These are phyloP conservation scores for Talaromyces stipitatus DNA, from an alignment of 495 filamentous ascomycete genomes.

Conservation along the genomic window DNA sequence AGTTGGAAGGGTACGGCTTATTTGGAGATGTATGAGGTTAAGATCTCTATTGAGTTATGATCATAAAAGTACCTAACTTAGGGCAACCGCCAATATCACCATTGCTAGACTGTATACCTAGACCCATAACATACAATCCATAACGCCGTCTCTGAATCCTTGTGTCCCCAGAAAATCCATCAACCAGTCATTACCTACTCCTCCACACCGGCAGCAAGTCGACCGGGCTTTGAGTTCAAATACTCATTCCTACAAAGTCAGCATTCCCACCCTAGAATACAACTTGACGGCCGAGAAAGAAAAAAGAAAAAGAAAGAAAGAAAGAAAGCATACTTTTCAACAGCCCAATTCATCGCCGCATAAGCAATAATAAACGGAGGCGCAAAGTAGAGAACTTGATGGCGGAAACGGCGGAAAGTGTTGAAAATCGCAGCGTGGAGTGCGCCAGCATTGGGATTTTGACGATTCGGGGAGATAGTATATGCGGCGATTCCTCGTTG, in stretches of 20 bases:
- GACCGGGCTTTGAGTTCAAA: slow-evolving; percentile 85
- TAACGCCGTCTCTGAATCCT: not conserved
- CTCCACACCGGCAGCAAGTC: slow-evolving; percentile 37
- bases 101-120: not conserved
- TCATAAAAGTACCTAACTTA: too few relatives aligned
- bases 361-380: slow-evolving; percentile 73
- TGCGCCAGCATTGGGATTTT: slow-evolving; percentile 57
- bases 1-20: too few relatives aligned
- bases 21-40: too few relatives aligned
- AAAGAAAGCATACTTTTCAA: slow-evolving; percentile 55
- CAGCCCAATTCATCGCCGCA: slow-evolving; percentile 76
- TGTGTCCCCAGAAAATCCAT: not conserved
- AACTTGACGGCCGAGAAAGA: too few relatives aligned
- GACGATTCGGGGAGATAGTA: slow-evolving; percentile 55
- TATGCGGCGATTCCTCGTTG: slow-evolving; percentile 60
- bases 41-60: too few relatives aligned
- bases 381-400: slow-evolving; percentile 74
- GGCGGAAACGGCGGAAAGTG: slow-evolving; percentile 46
- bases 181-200: slow-evolving; percentile 25
- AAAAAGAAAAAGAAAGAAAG: not conserved
- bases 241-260: slow-evolving; percentile 65
- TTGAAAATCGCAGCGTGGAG: slow-evolving; percentile 59
- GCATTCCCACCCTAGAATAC: not conserved
- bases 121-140: not conserved
- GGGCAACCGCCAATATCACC: too few relatives aligned